These are phyloP conservation scores for Periconia digitata DNA, from an alignment of 2,329 filamentous ascomycete genomes.

Conservation along the genomic window DNA sequence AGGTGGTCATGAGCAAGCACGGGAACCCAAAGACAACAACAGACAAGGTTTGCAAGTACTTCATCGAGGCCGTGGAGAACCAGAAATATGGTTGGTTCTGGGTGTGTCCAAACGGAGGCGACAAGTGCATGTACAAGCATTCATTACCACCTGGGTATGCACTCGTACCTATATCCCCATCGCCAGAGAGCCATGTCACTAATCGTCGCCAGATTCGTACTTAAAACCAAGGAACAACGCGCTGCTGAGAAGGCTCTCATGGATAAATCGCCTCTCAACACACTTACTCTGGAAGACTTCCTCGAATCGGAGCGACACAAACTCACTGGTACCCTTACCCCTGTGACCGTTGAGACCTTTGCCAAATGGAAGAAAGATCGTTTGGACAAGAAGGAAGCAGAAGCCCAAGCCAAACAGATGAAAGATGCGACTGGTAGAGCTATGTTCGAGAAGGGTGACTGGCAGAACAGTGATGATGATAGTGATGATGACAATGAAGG, in stretches of 20 bases:
- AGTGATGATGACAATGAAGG: constrained; percentile 50
- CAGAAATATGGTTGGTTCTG: constrained; percentile 99
- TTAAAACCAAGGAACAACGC: constrained; percentile 97
- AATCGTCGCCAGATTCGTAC: constrained; percentile 68
- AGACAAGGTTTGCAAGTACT: constrained; percentile 99
- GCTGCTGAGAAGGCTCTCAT: constrained; percentile 92
- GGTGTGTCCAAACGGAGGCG: constrained; percentile 92
- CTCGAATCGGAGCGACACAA: constrained; percentile 95
- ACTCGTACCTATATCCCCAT: not conserved
- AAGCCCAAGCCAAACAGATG: constrained; percentile 83
- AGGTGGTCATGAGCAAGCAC: constrained; percentile 92
- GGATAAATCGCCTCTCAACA: constrained; percentile 94
- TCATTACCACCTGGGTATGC: constrained; percentile 89
- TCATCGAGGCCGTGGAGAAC: constrained; percentile 96
- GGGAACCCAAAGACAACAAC: constrained; percentile 94
- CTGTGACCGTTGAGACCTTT: constrained; percentile 89
- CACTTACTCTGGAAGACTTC: constrained; percentile 95
- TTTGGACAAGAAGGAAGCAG: constrained; percentile 91
- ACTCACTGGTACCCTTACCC: constrained; percentile 85
- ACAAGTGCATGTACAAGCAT: constrained; percentile 99
- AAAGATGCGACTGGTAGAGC: constrained; percentile 96
- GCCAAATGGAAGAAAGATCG: constrained; percentile 97
- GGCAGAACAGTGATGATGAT: constrained; percentile 67
- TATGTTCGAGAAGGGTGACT: constrained; percentile 95
- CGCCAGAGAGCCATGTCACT: constrained; percentile 4